These are phyloP conservation scores for Pseudogymnoascus sp. DNA, from an alignment of 2,329 filamentous ascomycete genomes.

Conservation along the genomic window DNA sequence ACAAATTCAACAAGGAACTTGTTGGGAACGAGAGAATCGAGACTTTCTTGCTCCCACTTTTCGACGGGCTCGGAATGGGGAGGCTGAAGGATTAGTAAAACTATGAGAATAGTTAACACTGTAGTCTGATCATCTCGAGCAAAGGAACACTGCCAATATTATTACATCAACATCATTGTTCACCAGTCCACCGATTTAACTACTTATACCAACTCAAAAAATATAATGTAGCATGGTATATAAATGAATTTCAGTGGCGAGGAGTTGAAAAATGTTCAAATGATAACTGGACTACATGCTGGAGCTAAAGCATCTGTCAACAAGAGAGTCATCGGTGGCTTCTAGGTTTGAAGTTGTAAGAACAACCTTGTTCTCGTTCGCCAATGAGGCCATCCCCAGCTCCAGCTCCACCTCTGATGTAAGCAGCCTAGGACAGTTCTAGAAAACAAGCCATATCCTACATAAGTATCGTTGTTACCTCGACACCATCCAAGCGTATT, in stretches of 20 bases:
- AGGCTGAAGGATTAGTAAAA: slow-evolving; percentile 20
- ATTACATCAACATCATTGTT: not conserved
- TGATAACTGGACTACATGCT: not conserved
- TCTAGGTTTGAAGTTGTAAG: not conserved
- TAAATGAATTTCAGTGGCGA: not conserved
- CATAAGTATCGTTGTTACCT: not conserved
- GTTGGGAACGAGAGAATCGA: slow-evolving; percentile 28
- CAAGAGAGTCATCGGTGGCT: not conserved
- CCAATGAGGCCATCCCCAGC: not conserved
- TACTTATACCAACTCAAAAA: not conserved
- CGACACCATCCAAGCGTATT: not conserved
- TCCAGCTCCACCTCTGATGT: not conserved
- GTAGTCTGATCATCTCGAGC: not conserved
- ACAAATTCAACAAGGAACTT: slow-evolving; percentile 31
- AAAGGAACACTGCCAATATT: not conserved
- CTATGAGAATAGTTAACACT: not conserved
- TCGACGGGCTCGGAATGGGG: slow-evolving; percentile 32
- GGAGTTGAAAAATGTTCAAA: not conserved
- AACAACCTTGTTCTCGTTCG: not conserved
- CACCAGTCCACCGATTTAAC: not conserved
- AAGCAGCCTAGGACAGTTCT: not conserved
- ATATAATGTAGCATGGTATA: not conserved
- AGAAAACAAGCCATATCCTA: not conserved
- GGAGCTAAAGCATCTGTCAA: not conserved
- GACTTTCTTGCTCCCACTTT: slow-evolving; percentile 31